Conservation (phyloP, 2,329 filamentous ascomycete genomes). For the Thelonectria rubi region DNA sequence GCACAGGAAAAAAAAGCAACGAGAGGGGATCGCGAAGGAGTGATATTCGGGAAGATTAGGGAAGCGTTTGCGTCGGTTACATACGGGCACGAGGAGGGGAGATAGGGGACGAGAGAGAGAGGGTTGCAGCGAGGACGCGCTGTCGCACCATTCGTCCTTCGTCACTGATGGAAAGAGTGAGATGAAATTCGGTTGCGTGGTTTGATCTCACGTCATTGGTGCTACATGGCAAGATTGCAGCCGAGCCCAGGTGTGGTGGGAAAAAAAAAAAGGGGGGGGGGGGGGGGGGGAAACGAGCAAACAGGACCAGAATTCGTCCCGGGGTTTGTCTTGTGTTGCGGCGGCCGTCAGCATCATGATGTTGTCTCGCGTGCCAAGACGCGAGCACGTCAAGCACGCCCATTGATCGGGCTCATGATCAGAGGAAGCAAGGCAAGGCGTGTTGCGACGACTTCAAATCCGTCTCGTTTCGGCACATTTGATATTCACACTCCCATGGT, state of each 20-base stretch:
- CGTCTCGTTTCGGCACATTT: conserved; percentile 14
- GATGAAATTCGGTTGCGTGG: too few species aligned
- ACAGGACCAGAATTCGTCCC: too few species aligned
- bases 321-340: too few species aligned
- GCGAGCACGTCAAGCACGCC: background rate
- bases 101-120: background rate
- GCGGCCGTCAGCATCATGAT: background rate
- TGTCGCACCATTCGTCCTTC: too few species aligned
- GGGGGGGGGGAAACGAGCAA: too few species aligned
- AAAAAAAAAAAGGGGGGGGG: too few species aligned
- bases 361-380: conserved; percentile 14
- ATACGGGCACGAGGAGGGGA: background rate
- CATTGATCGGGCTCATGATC: conserved; percentile 3
- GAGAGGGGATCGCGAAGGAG: background rate
- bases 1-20: background rate
- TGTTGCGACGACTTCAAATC: conserved; percentile 7
- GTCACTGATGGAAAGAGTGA: too few species aligned
- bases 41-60: background rate
- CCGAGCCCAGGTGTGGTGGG: too few species aligned
- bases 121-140: background rate
- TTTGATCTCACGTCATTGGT: background rate
- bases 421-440: background rate
- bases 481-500: conserved; percentile 7
- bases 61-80: background rate
- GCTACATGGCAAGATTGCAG: background rate